These are phyloP conservation scores for Penicillium sp. DNA, from an alignment of 2,329 filamentous ascomycete species.

Conservation along the genomic window DNA sequence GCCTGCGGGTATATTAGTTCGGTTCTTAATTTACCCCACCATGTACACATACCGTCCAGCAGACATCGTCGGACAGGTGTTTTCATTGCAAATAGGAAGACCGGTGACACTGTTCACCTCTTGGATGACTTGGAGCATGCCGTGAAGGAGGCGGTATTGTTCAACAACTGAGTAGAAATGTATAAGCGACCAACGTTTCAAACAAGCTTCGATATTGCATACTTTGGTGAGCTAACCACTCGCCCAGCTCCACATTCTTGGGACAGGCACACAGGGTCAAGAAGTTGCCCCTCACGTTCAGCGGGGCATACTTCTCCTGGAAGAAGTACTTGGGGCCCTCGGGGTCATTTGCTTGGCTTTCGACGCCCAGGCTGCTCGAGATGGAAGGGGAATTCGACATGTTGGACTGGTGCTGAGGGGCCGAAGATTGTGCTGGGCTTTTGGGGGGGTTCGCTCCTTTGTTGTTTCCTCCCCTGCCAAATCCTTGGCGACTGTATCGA, in stretches of 20 bases:
- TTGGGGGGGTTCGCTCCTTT: constrained; percentile 47
- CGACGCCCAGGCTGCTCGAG: constrained; percentile 38
- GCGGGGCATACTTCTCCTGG: constrained; percentile 63
- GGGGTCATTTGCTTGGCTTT: constrained; percentile 43
- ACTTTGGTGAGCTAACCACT: constrained; percentile 97
- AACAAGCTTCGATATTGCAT: constrained; percentile 31
- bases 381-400: constrained; percentile 44
- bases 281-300: constrained; percentile 97
- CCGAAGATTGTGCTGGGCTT: constrained; percentile 33
- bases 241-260: constrained; percentile 88
- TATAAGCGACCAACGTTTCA: constrained; percentile 8
- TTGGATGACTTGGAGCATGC: constrained; percentile 85
- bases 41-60: constrained; percentile 75
- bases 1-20: constrained; percentile 54
- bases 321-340: constrained; percentile 53
- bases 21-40: constrained; percentile 12
- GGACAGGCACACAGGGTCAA: constrained; percentile 92
- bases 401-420: constrained; percentile 28
- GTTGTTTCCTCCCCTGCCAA: constrained; percentile 51
- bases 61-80: constrained; percentile 87
- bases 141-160: constrained; percentile 85
- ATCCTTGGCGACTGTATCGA: constrained; percentile 49
- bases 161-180: constrained; percentile 70
- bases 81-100: constrained; percentile 77
- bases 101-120: constrained; percentile 78